Conservation (phyloP, 352 stramenopile species). For the Pythium pyrilobum region DNA sequence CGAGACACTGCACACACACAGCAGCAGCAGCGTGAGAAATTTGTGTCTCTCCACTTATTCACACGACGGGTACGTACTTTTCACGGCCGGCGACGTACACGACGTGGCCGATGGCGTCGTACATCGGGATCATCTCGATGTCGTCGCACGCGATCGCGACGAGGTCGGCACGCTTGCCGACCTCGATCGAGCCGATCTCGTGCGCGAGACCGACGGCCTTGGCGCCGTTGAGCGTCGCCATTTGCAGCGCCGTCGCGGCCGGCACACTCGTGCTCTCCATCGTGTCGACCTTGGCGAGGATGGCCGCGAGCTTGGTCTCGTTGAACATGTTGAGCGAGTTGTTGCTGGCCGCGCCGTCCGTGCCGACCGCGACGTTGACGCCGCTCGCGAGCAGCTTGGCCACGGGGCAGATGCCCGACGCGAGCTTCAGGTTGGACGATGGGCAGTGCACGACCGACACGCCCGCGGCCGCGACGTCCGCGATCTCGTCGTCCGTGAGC, state of each 20-base stretch:
- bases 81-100: constrained; percentile 81
- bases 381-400: constrained; percentile 65
- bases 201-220: constrained; percentile 77
- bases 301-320: constrained; percentile 85
- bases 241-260: constrained; percentile 57
- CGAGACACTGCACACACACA: constrained; percentile 46
- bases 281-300: constrained; percentile 79
- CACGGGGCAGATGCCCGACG: constrained; percentile 77
- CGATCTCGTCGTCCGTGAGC: constrained; percentile 80
- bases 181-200: constrained; percentile 79
- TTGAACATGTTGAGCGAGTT: constrained; percentile 89
- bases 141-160: constrained; percentile 75
- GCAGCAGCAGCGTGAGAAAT: too few relatives aligned
- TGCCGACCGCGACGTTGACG: constrained; percentile 86
- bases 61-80: constrained; percentile 39
- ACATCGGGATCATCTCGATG: constrained; percentile 87
- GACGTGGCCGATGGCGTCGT: constrained; percentile 82
- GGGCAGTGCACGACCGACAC: constrained; percentile 85
- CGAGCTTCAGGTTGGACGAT: constrained; percentile 89
- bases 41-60: too few relatives aligned
- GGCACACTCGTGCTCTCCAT: constrained; percentile 58
- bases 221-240: constrained; percentile 89
- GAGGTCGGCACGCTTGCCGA: constrained; percentile 82
- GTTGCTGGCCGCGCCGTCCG: constrained; percentile 83
- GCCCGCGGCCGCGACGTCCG: constrained; percentile 41